A percentile compares a stretch with the other conserved stretches of the same genome.
Evolutionary conservation across 495 filamentous ascomycete species (phyloP).

Genomic region (Pseudotulostoma volvatum): DNA sequence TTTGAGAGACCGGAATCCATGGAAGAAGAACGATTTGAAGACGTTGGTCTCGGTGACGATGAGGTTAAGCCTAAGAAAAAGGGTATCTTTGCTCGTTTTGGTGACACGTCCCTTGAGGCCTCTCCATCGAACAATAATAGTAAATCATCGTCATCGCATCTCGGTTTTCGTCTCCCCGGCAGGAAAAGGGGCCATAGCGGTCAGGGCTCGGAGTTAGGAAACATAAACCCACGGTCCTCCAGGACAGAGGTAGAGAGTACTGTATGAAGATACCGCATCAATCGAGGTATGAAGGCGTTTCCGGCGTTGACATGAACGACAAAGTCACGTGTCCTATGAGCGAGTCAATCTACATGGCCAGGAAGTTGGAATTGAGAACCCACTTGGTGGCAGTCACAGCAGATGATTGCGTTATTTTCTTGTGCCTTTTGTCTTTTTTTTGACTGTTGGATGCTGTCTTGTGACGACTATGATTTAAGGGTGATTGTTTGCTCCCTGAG

Average conservation of each 20-base stretch:
- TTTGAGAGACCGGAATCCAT: constrained; percentile 40
- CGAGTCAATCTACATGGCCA: too few species aligned
- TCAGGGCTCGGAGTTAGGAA: constrained; percentile 50
- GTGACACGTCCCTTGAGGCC: constrained; percentile 37
- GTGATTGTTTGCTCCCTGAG: too few species aligned
- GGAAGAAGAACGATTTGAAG: constrained; percentile 72
- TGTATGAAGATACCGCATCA: constrained; percentile 6
- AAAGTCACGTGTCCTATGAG: too few species aligned
- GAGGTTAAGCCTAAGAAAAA: constrained; percentile 54
- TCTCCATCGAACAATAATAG: constrained; percentile 27
- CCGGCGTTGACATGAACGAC: too few species aligned
- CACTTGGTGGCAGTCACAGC: too few species aligned
- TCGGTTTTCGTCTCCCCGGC: constrained; percentile 50
- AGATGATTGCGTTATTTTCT: too few species aligned
- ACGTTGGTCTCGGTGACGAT: constrained; percentile 75
- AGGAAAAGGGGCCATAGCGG: constrained; percentile 62
- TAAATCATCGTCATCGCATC: constrained; percentile 30
- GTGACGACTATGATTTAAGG: too few species aligned
- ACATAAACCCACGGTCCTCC: constrained; percentile 26
- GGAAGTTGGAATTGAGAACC: too few species aligned
- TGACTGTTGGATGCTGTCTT: too few species aligned
- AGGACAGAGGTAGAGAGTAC: constrained; percentile 15
- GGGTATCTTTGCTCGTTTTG: constrained; percentile 74
- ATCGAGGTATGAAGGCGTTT: neutral
- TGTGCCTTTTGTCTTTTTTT: too few species aligned